Percentiles rank a stretch among this genome's conserved stretches.
phyloP scores from a whole-genome alignment of 139 green algal genomes.

The Coelastrella sp. region DNA sequence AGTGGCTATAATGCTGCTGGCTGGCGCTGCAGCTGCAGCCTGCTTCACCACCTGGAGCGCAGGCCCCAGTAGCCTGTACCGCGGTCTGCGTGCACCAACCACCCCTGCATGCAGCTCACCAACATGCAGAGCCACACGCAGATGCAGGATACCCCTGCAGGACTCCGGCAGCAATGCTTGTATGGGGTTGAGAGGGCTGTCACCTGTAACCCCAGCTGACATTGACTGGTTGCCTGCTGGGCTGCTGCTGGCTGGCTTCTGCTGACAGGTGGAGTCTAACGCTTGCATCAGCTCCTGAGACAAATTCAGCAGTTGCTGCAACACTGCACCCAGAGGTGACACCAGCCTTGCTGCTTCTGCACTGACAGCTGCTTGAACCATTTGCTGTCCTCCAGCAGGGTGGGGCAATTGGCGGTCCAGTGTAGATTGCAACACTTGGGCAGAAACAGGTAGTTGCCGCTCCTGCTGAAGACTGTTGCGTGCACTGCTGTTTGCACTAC shows the following conservation, averaged over 20 bases:
- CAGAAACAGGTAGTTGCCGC: neutral
- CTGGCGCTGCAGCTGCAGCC: neutral
- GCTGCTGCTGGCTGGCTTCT: neutral
- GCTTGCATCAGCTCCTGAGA: constrained; percentile 1
- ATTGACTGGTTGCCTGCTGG: no score
- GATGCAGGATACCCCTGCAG: neutral
- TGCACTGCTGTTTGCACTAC: neutral
- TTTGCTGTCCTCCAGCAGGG: neutral
- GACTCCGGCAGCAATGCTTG: neutral
- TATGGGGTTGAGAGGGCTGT: no score
- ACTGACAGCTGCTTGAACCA: neutral
- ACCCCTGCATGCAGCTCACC: constrained; percentile 34
- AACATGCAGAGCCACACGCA: constrained; percentile 33
- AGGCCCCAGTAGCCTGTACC: constrained; percentile 39
- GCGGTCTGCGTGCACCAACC: constrained; percentile 16
- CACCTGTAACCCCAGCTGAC: no score
- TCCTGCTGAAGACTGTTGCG: constrained; percentile 18
- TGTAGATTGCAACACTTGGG: neutral
- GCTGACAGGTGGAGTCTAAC: neutral
- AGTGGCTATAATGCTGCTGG: constrained; percentile 17
- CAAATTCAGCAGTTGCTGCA: neutral
- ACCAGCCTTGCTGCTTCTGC: neutral
- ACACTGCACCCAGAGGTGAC: neutral
- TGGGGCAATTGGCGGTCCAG: no score
- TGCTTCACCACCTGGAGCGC: constrained; percentile 4